phyloP scores from a whole-genome alignment of 1,284 basidiomycete species.

The Meira miltonrushii region DNA sequence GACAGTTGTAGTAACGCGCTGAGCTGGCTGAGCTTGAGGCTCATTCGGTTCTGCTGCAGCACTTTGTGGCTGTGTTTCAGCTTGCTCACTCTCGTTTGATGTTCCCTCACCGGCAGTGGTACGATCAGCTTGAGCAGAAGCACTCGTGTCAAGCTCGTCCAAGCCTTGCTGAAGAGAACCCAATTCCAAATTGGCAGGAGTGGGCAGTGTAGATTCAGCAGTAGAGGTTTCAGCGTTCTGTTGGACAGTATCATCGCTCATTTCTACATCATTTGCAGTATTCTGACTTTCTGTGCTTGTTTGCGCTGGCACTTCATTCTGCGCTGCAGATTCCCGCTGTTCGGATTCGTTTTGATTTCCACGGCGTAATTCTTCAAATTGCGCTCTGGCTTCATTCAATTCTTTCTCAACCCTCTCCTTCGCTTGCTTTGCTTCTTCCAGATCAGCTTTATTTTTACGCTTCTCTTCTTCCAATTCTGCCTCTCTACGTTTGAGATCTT shows the following conservation, averaged over 20 bases:
- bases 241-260: conserved; percentile 19
- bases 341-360: conserved; percentile 18
- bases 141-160: conserved; percentile 14
- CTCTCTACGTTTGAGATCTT: conserved; percentile 53
- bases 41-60: background rate
- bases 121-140: background rate
- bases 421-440: conserved; percentile 1
- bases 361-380: conserved; percentile 23
- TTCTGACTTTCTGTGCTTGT: background rate
- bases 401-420: background rate
- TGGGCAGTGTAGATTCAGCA: background rate
- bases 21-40: background rate
- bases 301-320: background rate
- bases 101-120: background rate
- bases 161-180: conserved; percentile 18
- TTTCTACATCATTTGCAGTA: conserved; percentile 34
- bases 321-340: background rate
- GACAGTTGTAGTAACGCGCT: conserved; percentile 56
- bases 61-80: background rate
- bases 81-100: background rate
- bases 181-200: conserved; percentile 17
- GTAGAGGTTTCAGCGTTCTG: conserved; percentile 10
- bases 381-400: background rate
- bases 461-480: conserved; percentile 15
- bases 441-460: background rate